Evolutionary conservation across 495 filamentous ascomycete genomes (phyloP), one percentile per base, ranked within the genome.

Genomic region (Penicillium lividum): DNA sequence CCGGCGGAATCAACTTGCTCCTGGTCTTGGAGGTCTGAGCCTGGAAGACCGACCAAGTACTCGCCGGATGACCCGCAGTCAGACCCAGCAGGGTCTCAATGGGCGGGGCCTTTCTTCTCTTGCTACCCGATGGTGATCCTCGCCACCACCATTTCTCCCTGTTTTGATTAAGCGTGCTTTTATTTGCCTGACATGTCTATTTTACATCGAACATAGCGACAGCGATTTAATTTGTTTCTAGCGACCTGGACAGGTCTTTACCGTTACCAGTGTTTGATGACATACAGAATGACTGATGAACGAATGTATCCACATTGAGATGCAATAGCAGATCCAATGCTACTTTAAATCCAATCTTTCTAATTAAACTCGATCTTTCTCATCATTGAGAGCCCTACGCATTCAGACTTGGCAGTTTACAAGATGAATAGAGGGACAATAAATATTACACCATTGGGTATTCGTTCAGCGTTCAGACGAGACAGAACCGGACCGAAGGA

Each of bases 51-150:
- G 65, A 27, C 73, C 73, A 25, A 51, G 56, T 36, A 47, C 67
- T 29, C 69, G 70, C 16, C 75, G 75, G 28, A 64, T 77, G 52
- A 79, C 75, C 18, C 71, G 75, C 13, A 79, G 75, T 53, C 77
- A 78, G 56, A 75, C 73, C 15, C 64, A 73, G 52, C 63, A 29
- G 10, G 42, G 40, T 25, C 31, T 56, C 0, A 40, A 10, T 7
- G 54, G 44, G 42, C 29, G 25, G 30, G 18, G 42, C 10, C 22
- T 56, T 29, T 40, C 54, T 27, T 34, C 31, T 49, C 31, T 30
- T 31, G 5, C 44, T 40, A n/a, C 9, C 15, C 45, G 54, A 16
- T 56, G 33, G 48, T 48, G 30, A 3, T 27, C n/a, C 3, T 8
- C 43, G 38, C 22, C 6, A 44, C 25, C 33, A 11, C 3, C 29